Percentiles rank a stretch among this genome's conserved stretches.
Conservation (phyloP, 2,329 filamentous ascomycete genomes). For the Apiospora malaysiana region DNA sequence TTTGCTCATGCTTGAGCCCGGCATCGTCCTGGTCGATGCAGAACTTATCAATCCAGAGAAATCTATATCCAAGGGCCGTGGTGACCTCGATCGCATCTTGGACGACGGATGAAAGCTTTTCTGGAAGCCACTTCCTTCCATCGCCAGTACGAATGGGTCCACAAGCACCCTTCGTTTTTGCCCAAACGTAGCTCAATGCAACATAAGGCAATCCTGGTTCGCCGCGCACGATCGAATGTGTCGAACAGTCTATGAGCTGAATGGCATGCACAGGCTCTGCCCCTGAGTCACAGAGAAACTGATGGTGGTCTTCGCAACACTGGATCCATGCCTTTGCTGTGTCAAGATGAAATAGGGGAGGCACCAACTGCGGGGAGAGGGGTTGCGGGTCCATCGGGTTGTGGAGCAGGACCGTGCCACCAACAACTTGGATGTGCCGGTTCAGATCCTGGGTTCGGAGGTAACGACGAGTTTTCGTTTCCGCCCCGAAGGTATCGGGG, state of each 20-base stretch:
- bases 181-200: background rate
- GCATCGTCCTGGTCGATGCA: slow-evolving; percentile 40
- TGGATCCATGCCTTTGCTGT: background rate
- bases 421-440: background rate
- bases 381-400: background rate
- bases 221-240: background rate
- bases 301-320: background rate
- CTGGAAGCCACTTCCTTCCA: background rate
- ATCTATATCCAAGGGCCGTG: slow-evolving; percentile 39
- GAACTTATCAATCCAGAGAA: slow-evolving; percentile 47
- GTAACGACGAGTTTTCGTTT: too few species aligned
- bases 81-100: slow-evolving; percentile 38
- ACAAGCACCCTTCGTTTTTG: background rate
- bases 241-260: background rate
- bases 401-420: background rate
- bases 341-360: background rate
- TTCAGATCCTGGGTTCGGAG: too few species aligned
- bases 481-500: background rate
- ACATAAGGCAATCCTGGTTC: background rate
- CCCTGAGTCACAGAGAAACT: background rate
- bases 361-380: background rate
- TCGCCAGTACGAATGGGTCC: background rate
- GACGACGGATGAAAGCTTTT: background rate
- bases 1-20: slow-evolving; percentile 33
- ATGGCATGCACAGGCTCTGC: background rate